phyloP scores from a whole-genome alignment of 192 early-diverging fungal species.

The Dissophora globulifera region DNA sequence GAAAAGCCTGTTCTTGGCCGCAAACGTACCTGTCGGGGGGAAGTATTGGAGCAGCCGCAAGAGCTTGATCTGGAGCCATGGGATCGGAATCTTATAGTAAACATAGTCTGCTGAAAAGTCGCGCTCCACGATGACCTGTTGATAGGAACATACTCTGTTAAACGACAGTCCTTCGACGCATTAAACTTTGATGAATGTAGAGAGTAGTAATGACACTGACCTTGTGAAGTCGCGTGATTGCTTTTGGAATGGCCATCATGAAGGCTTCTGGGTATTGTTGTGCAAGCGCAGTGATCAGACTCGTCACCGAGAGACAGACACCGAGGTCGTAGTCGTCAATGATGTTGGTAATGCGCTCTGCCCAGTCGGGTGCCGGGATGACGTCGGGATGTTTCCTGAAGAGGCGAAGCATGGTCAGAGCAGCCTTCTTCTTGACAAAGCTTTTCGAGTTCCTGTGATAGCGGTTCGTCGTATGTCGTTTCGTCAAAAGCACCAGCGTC shows the following conservation, averaged over 20 bases:
- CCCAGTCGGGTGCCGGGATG: conserved; percentile 89
- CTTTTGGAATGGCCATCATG: conserved; percentile 78
- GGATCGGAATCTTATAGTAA: conserved; percentile 98
- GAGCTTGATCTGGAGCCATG: conserved; percentile 98
- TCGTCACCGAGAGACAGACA: conserved; percentile 84
- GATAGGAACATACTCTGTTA: not conserved
- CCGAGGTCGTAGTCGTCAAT: conserved; percentile 94
- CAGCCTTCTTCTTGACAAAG: conserved; percentile 98
- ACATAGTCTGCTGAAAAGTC: conserved; percentile 88
- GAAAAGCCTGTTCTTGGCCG: not conserved
- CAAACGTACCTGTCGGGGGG: conserved; percentile 74
- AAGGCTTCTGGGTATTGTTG: conserved; percentile 90
- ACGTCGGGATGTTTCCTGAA: conserved; percentile 91
- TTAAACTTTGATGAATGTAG: too few relatives aligned
- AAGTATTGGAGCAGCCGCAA: conserved; percentile 96
- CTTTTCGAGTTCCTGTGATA: conserved; percentile 68
- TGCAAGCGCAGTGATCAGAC: conserved; percentile 88
- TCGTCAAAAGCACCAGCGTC: too few relatives aligned
- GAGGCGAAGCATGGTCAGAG: conserved; percentile 89
- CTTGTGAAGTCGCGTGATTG: conserved; percentile 82
- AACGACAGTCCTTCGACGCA: not conserved
- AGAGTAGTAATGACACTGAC: too few relatives aligned
- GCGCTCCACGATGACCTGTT: conserved; percentile 84
- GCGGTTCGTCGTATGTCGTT: conserved; percentile 4
- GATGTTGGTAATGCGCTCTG: conserved; percentile 78